Evolutionary conservation across 495 filamentous ascomycete genomes (phyloP).

Genomic region (Copromyces sp.): DNA sequence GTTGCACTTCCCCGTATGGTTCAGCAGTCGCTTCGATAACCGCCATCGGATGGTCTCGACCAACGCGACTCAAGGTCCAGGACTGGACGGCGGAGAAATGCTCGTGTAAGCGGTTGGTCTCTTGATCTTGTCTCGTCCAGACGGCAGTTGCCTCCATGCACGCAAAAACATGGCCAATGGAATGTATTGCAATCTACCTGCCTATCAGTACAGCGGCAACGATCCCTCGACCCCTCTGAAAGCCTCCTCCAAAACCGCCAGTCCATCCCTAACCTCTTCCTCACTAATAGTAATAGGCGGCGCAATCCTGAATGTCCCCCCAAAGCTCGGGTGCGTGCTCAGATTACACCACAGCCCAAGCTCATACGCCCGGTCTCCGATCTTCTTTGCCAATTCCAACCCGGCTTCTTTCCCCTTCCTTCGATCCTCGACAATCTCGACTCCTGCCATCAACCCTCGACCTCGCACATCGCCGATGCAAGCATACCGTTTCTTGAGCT

Average conservation of each 20-base stretch:
- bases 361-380: slow-evolving; percentile 36
- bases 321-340: slow-evolving; percentile 39
- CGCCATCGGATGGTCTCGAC: too few relatives aligned
- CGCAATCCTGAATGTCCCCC: slow-evolving; percentile 46
- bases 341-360: slow-evolving; percentile 45
- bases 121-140: too few relatives aligned
- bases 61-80: too few relatives aligned
- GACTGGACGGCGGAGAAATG: too few relatives aligned
- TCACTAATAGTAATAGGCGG: slow-evolving; percentile 46
- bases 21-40: background rate
- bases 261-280: slow-evolving; percentile 38
- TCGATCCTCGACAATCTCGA: slow-evolving; percentile 42
- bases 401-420: slow-evolving; percentile 30
- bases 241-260: slow-evolving; percentile 38
- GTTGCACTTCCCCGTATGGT: background rate
- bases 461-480: slow-evolving; percentile 49
- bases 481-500: slow-evolving; percentile 35
- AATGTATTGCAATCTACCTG: background rate
- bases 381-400: slow-evolving; percentile 33
- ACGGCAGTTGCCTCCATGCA: too few relatives aligned
- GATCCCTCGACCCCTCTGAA: slow-evolving; percentile 21
- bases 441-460: slow-evolving; percentile 41
- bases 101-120: too few relatives aligned
- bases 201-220: slow-evolving; percentile 8
- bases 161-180: too few relatives aligned